Conservation (phyloP, 805 yeast species). For the Starmerella etchellsii region DNA sequence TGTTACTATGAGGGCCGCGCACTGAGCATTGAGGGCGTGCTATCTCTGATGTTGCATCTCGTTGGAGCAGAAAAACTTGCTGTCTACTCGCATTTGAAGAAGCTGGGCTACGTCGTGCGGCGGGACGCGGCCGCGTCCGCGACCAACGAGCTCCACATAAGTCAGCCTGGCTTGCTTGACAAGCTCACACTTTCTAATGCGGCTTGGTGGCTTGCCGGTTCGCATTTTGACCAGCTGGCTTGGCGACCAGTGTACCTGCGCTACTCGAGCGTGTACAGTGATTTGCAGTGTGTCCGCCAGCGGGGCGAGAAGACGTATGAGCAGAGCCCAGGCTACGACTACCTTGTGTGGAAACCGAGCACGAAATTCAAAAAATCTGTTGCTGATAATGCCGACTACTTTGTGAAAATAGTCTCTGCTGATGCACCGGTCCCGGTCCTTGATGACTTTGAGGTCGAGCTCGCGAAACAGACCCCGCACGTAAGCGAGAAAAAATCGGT, state of each 20-base stretch:
- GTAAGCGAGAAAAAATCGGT: slow-evolving; percentile 26
- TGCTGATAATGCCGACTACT: slow-evolving; percentile 65
- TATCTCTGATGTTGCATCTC: slow-evolving; percentile 34
- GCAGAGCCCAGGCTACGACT: slow-evolving; percentile 31
- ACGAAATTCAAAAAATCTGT: slow-evolving; percentile 51
- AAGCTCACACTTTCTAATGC: neutral
- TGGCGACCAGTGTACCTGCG: slow-evolving; percentile 18
- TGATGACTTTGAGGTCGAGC: slow-evolving; percentile 26
- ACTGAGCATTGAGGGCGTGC: slow-evolving; percentile 52
- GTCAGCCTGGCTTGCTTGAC: neutral
- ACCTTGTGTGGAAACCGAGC: slow-evolving; percentile 72
- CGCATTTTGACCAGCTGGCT: slow-evolving; percentile 9
- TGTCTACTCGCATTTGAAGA: slow-evolving; percentile 60
- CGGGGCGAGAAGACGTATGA: no score
- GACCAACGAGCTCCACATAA: neutral
- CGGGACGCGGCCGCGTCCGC: slow-evolving; percentile 1
- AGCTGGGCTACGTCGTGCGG: slow-evolving; percentile 63
- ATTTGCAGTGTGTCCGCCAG: slow-evolving; percentile 9
- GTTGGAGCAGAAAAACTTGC: slow-evolving; percentile 25
- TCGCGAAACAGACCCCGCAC: slow-evolving; percentile 21
- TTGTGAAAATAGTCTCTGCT: slow-evolving; percentile 45
- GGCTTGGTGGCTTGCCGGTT: slow-evolving; percentile 7
- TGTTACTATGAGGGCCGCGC: slow-evolving; percentile 31
- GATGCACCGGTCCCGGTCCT: slow-evolving; percentile 27
- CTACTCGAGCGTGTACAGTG: slow-evolving; percentile 15